These are phyloP conservation scores for Tulasnella sp. DNA, from an alignment of 768 basidiomycete species.

Conservation along the genomic window DNA sequence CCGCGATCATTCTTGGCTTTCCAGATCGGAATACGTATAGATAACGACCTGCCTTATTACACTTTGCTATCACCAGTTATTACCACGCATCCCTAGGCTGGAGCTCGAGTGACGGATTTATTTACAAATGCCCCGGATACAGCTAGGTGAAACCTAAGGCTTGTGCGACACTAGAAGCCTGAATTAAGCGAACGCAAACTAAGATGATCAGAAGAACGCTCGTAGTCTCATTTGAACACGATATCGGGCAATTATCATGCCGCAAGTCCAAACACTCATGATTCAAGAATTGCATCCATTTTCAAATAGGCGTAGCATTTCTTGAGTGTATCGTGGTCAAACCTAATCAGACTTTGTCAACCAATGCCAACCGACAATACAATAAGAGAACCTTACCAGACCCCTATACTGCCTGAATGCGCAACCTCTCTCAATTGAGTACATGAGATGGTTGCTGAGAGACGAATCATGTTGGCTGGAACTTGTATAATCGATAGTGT, in stretches of 20 bases:
- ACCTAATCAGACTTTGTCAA: slow-evolving; percentile 9
- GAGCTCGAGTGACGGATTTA: too few relatives aligned
- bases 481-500: slow-evolving; percentile 24
- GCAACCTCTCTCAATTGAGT: slow-evolving; percentile 50
- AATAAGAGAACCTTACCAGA: slow-evolving; percentile 42
- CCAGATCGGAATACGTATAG: slow-evolving; percentile 2
- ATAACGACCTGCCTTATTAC: not conserved
- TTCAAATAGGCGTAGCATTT: slow-evolving; percentile 27
- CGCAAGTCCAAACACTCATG: too few relatives aligned
- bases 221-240: too few relatives aligned
- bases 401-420: slow-evolving; percentile 47
- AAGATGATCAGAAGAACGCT: too few relatives aligned
- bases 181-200: too few relatives aligned
- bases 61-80: slow-evolving; percentile 5
- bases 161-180: too few relatives aligned
- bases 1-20: not conserved
- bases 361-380: not conserved
- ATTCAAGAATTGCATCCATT: not conserved
- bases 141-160: too few relatives aligned
- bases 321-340: slow-evolving; percentile 49
- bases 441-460: slow-evolving; percentile 41
- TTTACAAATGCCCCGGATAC: too few relatives aligned
- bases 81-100: not conserved
- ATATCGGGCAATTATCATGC: too few relatives aligned
- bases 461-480: slow-evolving; percentile 34